These are phyloP conservation scores for Herpotrichia juniperi DNA, from an alignment of 2,329 filamentous ascomycete species.

Conservation along the genomic window DNA sequence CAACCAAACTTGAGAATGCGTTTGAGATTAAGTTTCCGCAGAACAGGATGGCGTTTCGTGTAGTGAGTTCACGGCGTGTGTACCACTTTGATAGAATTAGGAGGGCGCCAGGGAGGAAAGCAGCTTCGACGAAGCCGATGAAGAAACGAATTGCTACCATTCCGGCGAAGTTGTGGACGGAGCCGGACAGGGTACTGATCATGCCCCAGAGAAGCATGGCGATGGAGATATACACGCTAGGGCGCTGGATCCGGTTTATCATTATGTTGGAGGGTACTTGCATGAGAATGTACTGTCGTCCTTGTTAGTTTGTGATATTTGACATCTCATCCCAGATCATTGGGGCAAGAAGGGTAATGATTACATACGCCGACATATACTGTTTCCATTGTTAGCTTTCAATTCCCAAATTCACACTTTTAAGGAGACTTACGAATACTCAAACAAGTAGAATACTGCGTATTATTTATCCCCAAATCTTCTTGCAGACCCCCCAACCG, in stretches of 20 bases:
- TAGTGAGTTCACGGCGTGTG: constrained; percentile 58
- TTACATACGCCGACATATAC: too few species aligned
- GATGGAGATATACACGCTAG: constrained; percentile 41
- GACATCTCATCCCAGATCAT: background rate
- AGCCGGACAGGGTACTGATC: constrained; percentile 44
- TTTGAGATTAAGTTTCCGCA: constrained; percentile 52
- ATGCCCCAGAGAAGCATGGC: constrained; percentile 50
- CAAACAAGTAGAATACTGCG: constrained; percentile 41
- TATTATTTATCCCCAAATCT: constrained; percentile 35
- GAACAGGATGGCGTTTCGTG: constrained; percentile 49
- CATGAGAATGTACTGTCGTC: constrained; percentile 28
- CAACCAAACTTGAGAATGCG: constrained; percentile 53
- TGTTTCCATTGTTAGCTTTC: too few species aligned
- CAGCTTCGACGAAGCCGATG: constrained; percentile 47
- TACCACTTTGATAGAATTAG: constrained; percentile 72
- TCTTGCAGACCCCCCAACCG: constrained; percentile 40
- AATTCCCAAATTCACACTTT: too few species aligned
- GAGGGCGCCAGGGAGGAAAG: constrained; percentile 67
- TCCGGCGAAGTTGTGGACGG: constrained; percentile 39
- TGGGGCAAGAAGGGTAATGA: too few species aligned
- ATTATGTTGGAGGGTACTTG: constrained; percentile 54
- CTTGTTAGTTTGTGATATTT: constrained; percentile 20
- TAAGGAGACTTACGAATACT: constrained; percentile 28
- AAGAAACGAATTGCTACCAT: constrained; percentile 47
- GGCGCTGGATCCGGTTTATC: constrained; percentile 44